Percentiles rank a stretch among this genome's conserved stretches.
Conservation (phyloP, 2,329 filamentous ascomycete species). For the Tolypocladium nubicola region DNA sequence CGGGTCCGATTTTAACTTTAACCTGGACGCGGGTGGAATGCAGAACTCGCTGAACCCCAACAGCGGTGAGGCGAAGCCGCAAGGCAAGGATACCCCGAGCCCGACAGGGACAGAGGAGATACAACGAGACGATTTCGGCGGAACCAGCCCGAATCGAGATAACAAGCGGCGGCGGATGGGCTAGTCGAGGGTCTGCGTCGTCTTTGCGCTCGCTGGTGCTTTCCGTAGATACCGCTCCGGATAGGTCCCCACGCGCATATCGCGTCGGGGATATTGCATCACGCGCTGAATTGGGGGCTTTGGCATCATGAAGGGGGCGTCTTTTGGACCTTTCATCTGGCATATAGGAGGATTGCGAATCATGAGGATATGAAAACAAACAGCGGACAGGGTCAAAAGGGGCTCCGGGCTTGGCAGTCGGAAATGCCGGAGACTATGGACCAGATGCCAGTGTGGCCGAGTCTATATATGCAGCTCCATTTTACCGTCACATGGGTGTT, state of each 20-base stretch:
- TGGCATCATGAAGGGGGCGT: not conserved
- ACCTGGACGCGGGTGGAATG: constrained; percentile 26
- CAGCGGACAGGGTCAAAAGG: not conserved
- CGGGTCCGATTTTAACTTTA: constrained; percentile 41
- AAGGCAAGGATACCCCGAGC: constrained; percentile 29
- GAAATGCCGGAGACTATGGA: not conserved
- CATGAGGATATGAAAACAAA: not conserved
- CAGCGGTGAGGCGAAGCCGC: not conserved
- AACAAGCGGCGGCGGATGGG: constrained; percentile 28
- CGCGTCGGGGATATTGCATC: not conserved
- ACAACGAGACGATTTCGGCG: constrained; percentile 27
- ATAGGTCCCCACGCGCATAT: not conserved
- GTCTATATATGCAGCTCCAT: not conserved
- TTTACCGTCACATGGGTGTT: not conserved
- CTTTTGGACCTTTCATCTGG: not conserved
- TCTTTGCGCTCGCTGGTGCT: not conserved
- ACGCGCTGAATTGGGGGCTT: not conserved
- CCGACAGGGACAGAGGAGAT: constrained; percentile 42
- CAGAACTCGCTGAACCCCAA: constrained; percentile 5
- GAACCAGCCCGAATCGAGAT: constrained; percentile 14
- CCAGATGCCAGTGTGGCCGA: not conserved
- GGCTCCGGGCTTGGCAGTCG: not conserved
- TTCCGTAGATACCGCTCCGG: not conserved
- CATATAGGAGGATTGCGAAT: not conserved
- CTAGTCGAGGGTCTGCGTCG: constrained; percentile 5